Conservation (phyloP, 805 yeast genomes). For the Candida montana region DNA sequence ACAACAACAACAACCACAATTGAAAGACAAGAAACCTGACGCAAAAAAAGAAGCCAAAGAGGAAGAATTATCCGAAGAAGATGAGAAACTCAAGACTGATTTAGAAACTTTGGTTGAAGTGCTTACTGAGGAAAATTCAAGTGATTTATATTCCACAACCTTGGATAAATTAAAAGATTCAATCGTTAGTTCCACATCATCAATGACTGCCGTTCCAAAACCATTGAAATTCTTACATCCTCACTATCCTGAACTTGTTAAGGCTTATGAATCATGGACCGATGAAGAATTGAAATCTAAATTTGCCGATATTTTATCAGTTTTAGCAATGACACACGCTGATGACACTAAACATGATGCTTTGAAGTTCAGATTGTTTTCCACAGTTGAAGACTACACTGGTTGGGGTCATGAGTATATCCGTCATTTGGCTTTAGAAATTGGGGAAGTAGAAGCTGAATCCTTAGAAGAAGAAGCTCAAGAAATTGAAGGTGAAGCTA, state of each 20-base stretch:
- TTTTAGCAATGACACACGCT: conserved; percentile 90
- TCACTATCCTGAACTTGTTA: conserved; percentile 64
- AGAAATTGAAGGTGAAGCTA: conserved; percentile 13
- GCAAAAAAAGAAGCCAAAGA: conserved; percentile 34
- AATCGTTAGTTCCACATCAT: conserved; percentile 89
- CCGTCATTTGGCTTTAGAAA: conserved; percentile 91
- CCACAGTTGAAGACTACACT: conserved; percentile 52
- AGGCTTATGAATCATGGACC: conserved; percentile 65
- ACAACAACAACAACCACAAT: conserved; percentile 9
- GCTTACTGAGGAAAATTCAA: conserved; percentile 46
- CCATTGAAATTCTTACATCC: conserved; percentile 95
- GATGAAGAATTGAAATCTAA: conserved; percentile 41
- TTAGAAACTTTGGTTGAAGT: conserved; percentile 84
- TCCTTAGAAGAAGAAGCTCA: conserved; percentile 36
- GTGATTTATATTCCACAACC: conserved; percentile 46
- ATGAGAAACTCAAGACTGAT: conserved; percentile 78
- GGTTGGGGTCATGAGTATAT: conserved; percentile 99
- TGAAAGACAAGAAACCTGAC: conserved; percentile 11
- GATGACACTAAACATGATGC: conserved; percentile 77
- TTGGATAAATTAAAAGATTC: conserved; percentile 65
- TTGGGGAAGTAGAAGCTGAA: conserved; percentile 79
- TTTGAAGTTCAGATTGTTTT: conserved; percentile 67
- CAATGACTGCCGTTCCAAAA: conserved; percentile 99
- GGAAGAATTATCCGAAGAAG: conserved; percentile 92
- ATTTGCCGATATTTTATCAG: conserved; percentile 87